phyloP scores from a whole-genome alignment of 202 grass and related monocot genomes.

The Digitaria exilis region DNA sequence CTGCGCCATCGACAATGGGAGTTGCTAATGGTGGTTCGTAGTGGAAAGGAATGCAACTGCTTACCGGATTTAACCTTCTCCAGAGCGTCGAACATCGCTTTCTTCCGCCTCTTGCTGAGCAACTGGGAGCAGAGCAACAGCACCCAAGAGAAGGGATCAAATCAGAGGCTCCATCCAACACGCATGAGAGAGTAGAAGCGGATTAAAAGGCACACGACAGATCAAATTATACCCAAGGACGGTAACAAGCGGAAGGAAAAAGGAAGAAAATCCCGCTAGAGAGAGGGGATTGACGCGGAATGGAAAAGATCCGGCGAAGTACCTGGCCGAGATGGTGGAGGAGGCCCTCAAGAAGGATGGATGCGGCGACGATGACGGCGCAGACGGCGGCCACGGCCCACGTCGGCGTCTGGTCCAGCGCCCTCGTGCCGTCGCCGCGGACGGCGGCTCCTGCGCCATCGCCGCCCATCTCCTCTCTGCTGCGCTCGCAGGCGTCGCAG shows the following conservation, averaged over 20 bases:
- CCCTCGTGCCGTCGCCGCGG: slow-evolving; percentile 37
- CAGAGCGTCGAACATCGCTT: slow-evolving; percentile 64
- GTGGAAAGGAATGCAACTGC: neutral
- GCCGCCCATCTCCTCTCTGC: slow-evolving; percentile 22
- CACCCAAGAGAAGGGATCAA: neutral
- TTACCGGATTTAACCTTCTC: slow-evolving; percentile 88
- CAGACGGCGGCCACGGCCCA: slow-evolving; percentile 75
- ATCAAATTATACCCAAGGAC: neutral
- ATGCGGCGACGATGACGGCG: slow-evolving; percentile 71
- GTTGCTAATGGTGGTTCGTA: neutral
- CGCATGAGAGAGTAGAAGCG: neutral
- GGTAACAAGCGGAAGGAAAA: neutral
- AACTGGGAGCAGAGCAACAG: slow-evolving; percentile 38
- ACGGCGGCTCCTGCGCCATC: neutral
- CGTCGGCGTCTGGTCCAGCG: slow-evolving; percentile 81
- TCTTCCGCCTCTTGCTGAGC: slow-evolving; percentile 65
- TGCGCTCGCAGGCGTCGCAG: too few relatives aligned
- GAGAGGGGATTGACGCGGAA: neutral
- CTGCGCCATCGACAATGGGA: neutral
- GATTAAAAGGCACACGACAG: neutral
- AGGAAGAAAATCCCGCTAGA: neutral
- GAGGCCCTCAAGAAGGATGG: slow-evolving; percentile 69
- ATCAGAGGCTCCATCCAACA: neutral
- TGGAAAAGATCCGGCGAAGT: too few relatives aligned
- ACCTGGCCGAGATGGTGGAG: slow-evolving; percentile 75